These are phyloP conservation scores for Lasiosphaeria ovina DNA, from an alignment of 495 filamentous ascomycete species.

Conservation along the genomic window DNA sequence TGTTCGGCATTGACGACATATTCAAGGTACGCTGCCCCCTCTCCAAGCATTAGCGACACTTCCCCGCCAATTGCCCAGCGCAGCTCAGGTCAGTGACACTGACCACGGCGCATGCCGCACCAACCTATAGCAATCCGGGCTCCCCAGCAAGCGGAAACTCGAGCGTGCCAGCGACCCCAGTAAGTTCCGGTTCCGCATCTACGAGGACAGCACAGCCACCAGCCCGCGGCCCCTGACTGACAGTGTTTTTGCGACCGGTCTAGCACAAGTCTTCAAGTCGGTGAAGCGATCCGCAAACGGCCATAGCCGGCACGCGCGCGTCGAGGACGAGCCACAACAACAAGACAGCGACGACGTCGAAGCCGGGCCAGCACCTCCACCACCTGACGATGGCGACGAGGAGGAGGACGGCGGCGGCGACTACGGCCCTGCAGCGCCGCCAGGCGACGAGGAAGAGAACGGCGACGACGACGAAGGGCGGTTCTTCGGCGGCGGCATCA, in stretches of 20 bases:
- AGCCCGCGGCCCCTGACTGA: constrained; percentile 7
- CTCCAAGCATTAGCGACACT: neutral
- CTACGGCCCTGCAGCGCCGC: constrained; percentile 69
- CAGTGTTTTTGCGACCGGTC: neutral
- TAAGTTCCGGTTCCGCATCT: constrained; percentile 40
- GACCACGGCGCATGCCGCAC: neutral
- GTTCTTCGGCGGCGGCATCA: constrained; percentile 93
- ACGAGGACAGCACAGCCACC: neutral
- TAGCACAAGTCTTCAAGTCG: constrained; percentile 84
- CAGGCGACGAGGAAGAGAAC: constrained; percentile 58
- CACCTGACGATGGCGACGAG: constrained; percentile 21
- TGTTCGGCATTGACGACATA: constrained; percentile 78
- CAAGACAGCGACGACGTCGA: constrained; percentile 56
- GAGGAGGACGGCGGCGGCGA: constrained; percentile 59
- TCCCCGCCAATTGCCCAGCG: neutral
- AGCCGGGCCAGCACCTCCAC: constrained; percentile 45
- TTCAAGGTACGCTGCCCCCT: constrained; percentile 63
- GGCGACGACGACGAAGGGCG: constrained; percentile 87
- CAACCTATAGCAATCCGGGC: constrained; percentile 47
- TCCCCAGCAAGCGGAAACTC: constrained; percentile 70
- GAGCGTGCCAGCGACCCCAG: constrained; percentile 69
- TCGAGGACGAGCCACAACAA: neutral
- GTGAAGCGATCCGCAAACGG: constrained; percentile 64
- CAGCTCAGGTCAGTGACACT: constrained; percentile 18
- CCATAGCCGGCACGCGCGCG: constrained; percentile 32